These are phyloP conservation scores for Verticillium dahliae DNA, from an alignment of 2,329 filamentous ascomycete genomes.

Conservation along the genomic window DNA sequence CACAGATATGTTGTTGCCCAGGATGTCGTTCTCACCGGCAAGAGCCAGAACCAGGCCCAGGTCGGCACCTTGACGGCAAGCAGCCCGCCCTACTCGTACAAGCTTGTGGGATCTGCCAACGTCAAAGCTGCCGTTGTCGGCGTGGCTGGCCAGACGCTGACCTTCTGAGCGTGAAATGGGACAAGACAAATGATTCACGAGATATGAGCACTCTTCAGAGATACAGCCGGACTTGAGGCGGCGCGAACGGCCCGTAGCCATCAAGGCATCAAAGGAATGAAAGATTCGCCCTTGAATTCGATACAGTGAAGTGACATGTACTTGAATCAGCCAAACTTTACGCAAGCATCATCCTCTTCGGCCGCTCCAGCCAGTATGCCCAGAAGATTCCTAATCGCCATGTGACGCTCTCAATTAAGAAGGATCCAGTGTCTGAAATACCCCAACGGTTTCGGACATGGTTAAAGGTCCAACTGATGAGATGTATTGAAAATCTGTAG, in stretches of 20 bases:
- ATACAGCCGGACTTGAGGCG: not conserved
- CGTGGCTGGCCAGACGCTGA: slow-evolving; percentile 25
- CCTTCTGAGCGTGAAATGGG: not conserved
- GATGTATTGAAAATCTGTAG: not conserved
- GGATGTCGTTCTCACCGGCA: slow-evolving; percentile 31
- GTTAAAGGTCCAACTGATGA: not conserved
- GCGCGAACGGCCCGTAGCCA: too few species aligned
- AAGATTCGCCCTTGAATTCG: not conserved
- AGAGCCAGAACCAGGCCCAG: slow-evolving; percentile 36
- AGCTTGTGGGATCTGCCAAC: slow-evolving; percentile 30
- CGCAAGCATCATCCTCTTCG: not conserved
- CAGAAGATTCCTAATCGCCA: not conserved
- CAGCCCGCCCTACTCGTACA: slow-evolving; percentile 40
- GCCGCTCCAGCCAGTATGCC: not conserved
- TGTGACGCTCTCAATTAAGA: not conserved
- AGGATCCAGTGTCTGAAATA: not conserved
- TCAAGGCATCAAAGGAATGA: too few species aligned
- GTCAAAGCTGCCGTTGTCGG: slow-evolving; percentile 31
- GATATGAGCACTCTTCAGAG: not conserved
- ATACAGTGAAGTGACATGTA: not conserved
- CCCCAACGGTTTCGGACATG: not conserved
- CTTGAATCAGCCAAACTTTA: not conserved
- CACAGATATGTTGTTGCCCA: slow-evolving; percentile 24
- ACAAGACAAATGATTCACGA: not conserved
- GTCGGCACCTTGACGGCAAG: slow-evolving; percentile 37